phyloP scores from a whole-genome alignment of 2,329 filamentous ascomycete genomes.

The Microsporum audouinii region DNA sequence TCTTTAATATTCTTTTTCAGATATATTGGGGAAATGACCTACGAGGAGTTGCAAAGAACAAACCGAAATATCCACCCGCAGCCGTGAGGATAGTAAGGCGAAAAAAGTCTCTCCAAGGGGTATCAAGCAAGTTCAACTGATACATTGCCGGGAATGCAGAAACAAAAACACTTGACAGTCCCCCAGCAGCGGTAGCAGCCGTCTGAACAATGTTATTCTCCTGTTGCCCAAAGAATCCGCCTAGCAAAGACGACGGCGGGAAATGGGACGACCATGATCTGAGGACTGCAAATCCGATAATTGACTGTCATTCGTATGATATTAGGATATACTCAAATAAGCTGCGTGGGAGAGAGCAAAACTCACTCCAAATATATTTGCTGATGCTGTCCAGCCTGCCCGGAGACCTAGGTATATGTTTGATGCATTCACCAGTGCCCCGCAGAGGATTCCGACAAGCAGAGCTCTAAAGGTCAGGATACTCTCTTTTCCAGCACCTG shows the following conservation, averaged over 20 bases:
- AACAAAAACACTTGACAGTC: slow-evolving; percentile 34
- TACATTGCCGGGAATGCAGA: slow-evolving; percentile 37
- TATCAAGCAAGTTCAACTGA: slow-evolving; percentile 30
- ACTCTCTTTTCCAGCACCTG: neutral
- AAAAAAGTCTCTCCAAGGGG: slow-evolving; percentile 11
- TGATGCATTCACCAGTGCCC: slow-evolving; percentile 50
- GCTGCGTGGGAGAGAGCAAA: neutral
- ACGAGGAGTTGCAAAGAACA: slow-evolving; percentile 50
- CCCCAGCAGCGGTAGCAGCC: slow-evolving; percentile 36
- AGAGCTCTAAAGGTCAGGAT: slow-evolving; percentile 45
- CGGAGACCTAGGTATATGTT: slow-evolving; percentile 51
- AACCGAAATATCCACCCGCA: slow-evolving; percentile 39
- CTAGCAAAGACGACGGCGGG: slow-evolving; percentile 17
- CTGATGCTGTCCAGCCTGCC: slow-evolving; percentile 28
- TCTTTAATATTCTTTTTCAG: neutral
- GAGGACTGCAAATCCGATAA: slow-evolving; percentile 35
- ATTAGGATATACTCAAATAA: neutral
- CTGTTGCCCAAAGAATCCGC: slow-evolving; percentile 32
- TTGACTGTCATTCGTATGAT: slow-evolving; percentile 18
- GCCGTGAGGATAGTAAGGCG: slow-evolving; percentile 13
- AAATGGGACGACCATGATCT: slow-evolving; percentile 32
- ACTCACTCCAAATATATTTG: slow-evolving; percentile 13
- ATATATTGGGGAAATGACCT: slow-evolving; percentile 9
- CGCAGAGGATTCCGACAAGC: slow-evolving; percentile 44
- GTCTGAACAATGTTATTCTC: slow-evolving; percentile 41